Evolutionary conservation across 768 basidiomycete species (phyloP).

Genomic region (Lactifluus piperatus): DNA sequence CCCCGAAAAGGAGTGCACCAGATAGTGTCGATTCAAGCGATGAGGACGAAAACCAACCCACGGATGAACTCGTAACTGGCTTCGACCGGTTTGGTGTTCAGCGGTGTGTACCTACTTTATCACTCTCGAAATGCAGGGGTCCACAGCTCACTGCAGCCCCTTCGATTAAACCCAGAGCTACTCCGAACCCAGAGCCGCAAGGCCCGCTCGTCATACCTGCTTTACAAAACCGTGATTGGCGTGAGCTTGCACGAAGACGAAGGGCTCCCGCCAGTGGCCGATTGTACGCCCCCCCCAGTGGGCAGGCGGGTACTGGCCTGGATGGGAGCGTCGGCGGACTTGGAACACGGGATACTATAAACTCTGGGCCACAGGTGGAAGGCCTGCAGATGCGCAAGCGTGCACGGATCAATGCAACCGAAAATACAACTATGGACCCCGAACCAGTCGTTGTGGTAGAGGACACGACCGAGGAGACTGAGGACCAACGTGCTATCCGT

Average conservation of each 20-base stretch:
- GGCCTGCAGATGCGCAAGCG: constrained; percentile 52
- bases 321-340: constrained; percentile 74
- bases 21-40: constrained; percentile 47
- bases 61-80: constrained; percentile 63
- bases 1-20: constrained; percentile 32
- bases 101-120: constrained; percentile 59
- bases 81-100: constrained; percentile 68
- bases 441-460: constrained; percentile 28
- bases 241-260: constrained; percentile 64
- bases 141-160: constrained; percentile 68
- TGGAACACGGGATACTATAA: constrained; percentile 66
- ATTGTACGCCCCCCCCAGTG: constrained; percentile 56
- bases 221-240: constrained; percentile 86
- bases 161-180: constrained; percentile 33
- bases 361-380: constrained; percentile 60
- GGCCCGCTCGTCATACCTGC: constrained; percentile 80
- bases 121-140: constrained; percentile 28
- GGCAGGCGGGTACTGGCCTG: constrained; percentile 43
- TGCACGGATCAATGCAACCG: constrained; percentile 21
- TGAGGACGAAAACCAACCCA: constrained; percentile 37
- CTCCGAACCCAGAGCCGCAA: constrained; percentile 37
- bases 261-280: constrained; percentile 34
- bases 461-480: constrained; percentile 40
- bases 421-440: constrained; percentile 23
- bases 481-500: constrained; percentile 74